phyloP scores from a whole-genome alignment of 225 moss, liverwort and hornwort species.

The Polytrichum commune region DNA sequence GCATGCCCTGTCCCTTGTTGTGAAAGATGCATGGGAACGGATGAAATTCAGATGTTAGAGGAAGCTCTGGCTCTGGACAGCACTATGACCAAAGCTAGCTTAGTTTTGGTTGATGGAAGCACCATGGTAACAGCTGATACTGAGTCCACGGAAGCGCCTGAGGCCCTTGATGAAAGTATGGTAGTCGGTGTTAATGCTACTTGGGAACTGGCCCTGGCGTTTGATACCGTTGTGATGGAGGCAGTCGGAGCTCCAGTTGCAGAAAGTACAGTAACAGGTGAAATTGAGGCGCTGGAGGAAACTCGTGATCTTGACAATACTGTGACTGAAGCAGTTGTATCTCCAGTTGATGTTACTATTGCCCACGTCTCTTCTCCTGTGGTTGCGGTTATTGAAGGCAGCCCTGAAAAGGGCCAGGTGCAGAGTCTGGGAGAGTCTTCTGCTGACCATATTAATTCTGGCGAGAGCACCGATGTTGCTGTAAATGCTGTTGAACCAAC shows the following conservation, averaged over 20 bases:
- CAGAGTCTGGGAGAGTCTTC: neutral
- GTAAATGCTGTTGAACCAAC: neutral
- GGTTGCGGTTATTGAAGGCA: neutral
- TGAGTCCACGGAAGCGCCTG: too few species aligned
- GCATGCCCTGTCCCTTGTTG: neutral
- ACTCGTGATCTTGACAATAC: neutral
- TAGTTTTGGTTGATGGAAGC: neutral
- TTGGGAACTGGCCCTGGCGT: neutral
- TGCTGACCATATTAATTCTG: neutral
- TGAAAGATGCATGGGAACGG: neutral
- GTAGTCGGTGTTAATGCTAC: neutral
- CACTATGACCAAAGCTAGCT: neutral
- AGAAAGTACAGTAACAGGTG: neutral
- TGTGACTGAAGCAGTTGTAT: neutral
- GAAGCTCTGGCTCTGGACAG: neutral
- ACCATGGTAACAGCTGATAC: too few species aligned
- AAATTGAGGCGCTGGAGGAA: neutral
- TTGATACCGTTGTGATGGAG: neutral
- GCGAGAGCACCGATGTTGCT: neutral
- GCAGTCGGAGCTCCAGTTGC: neutral
- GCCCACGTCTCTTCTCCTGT: neutral
- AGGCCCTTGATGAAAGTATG: neutral
- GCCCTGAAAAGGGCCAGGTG: neutral
- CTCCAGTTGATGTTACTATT: neutral
- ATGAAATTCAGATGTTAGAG: neutral